Base-by-base conservation (phyloP, 2,329 filamentous ascomycete genomes). In the Hypomyces perniciosus region DNA sequence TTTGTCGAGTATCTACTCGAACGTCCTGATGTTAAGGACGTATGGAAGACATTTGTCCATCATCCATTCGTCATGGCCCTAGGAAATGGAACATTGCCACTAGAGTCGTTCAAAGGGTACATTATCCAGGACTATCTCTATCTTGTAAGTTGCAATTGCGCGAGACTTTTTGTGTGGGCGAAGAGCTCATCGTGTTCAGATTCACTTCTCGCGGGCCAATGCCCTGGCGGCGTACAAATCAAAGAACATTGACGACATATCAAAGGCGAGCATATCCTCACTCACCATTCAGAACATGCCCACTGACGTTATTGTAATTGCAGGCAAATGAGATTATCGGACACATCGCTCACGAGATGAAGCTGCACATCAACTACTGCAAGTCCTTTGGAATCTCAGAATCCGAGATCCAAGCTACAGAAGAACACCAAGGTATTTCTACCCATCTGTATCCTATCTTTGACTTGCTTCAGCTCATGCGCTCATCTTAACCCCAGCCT, bases 101-200 rank as follows among this genome's bases (percentile, higher is more conserved):
- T 86, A 1, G 80, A 86, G 40, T 85, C 83, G 0, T 97, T 96
- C 74, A 93, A 90, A 66, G 79, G 86, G 37, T 97, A 96, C 65
- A 81, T 97, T 50, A 78, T 93, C 8, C 92, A 97, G 61, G 92
- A 97, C 62, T 96, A 96, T 62, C 75, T 96, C 4, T 97, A 93
- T 62, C 72, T 96, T 40, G 87, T 93, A 61, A 39, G 76, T 63
- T 12, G 13, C 8, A 33, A 40, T 2, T 9, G 8, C 35, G 4
- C 6, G 6, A 12, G 6, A 10, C 13, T 9, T 27, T 10, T 13
- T 28, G 10, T n/a, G 9, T 37, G 46, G 5, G 45, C 4, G 5
- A 3, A 8, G 4, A 4, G 26, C 13, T 13, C 12, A 13, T 6
- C 26, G 8, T 13, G 5, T 8, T 5, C 29, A 90, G 85, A 78